These are phyloP conservation scores for Onygena corvina DNA, from an alignment of 2,329 filamentous ascomycete genomes.

Conservation along the genomic window DNA sequence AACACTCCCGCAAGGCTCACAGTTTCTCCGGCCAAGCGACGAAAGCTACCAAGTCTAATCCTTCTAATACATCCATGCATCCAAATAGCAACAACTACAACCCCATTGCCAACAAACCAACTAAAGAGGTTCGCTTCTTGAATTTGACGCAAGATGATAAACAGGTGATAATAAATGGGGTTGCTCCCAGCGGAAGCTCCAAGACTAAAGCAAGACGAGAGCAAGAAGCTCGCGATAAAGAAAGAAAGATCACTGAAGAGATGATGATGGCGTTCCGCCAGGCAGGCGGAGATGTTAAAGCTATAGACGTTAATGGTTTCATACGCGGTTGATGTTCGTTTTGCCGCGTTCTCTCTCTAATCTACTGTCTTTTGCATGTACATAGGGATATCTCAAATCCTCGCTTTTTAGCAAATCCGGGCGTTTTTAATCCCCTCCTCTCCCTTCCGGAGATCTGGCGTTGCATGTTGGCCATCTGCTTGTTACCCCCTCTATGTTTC, in stretches of 20 bases:
- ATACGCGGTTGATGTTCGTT: background rate
- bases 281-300: constrained; percentile 37
- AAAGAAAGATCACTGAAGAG: constrained; percentile 38
- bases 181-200: constrained; percentile 77
- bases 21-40: constrained; percentile 19
- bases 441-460: background rate
- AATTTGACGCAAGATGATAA: constrained; percentile 81
- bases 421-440: background rate
- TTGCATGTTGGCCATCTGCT: background rate
- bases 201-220: constrained; percentile 93
- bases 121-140: constrained; percentile 50
- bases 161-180: constrained; percentile 67
- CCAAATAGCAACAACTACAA: background rate
- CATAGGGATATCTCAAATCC: background rate
- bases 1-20: constrained; percentile 31
- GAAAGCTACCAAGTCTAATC: constrained; percentile 19
- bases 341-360: background rate
- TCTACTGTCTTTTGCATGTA: background rate
- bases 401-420: background rate
- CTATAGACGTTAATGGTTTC: constrained; percentile 27
- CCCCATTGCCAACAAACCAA: constrained; percentile 8
- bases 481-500: background rate
- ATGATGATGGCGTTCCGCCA: constrained; percentile 34
- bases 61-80: constrained; percentile 5
- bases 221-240: constrained; percentile 70